Percentiles rank a stretch among this genome's conserved stretches.
Conservation (phyloP, 306 rosid species). For the Citrullus amarus region DNA sequence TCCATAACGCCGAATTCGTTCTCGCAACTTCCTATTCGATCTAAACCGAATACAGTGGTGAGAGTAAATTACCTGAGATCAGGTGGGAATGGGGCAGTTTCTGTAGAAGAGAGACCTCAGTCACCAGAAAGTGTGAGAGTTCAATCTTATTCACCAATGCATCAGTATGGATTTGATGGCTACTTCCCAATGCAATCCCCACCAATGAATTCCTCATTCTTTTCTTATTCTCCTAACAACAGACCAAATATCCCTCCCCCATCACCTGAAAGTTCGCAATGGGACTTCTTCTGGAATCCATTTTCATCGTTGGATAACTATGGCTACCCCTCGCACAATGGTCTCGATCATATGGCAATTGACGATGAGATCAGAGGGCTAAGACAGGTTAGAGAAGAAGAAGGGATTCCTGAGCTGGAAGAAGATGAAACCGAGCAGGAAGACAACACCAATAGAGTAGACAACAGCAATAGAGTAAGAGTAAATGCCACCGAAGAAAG, state of each 20-base stretch:
- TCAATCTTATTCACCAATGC: constrained; percentile 44
- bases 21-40: constrained; percentile 28
- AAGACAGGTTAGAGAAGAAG: constrained; percentile 69
- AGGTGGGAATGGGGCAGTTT: constrained; percentile 56
- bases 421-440: constrained; percentile 56
- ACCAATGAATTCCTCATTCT: constrained; percentile 45
- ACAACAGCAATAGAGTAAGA: constrained; percentile 3
- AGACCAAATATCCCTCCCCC: constrained; percentile 55
- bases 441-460: constrained; percentile 13
- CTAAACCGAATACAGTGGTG: constrained; percentile 32
- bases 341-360: constrained; percentile 30
- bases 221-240: constrained; percentile 51
- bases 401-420: constrained; percentile 87
- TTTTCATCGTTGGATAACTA: constrained; percentile 73
- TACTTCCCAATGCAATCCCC: constrained; percentile 48
- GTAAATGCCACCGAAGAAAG: constrained; percentile 34
- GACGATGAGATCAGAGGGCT: constrained; percentile 64
- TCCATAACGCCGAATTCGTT: constrained; percentile 44
- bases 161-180: constrained; percentile 49
- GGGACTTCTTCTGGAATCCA: constrained; percentile 96
- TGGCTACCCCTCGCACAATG: constrained; percentile 44
- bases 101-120: constrained; percentile 70
- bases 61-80: constrained; percentile 61
- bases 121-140: constrained; percentile 60
- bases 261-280: constrained; percentile 62